Percentiles rank a stretch among this genome's conserved stretches.
Evolutionary conservation across 2,329 filamentous ascomycete species (phyloP).

Genomic region (Trichoderma oligosporum): DNA sequence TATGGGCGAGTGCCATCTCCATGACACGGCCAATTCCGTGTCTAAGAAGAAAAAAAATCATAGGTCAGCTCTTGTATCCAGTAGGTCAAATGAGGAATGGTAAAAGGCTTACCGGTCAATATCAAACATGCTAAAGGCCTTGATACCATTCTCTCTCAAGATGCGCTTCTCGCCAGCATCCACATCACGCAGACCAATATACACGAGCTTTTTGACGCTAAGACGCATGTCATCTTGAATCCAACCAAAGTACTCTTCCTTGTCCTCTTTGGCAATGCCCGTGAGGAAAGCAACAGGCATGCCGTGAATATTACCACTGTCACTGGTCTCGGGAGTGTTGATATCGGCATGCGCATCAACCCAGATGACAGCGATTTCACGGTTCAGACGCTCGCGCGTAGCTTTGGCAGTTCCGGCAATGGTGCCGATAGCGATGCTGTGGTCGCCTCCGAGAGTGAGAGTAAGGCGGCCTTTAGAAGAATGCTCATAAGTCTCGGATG

Average conservation of each 20-base stretch:
- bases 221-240: slow-evolving; percentile 66
- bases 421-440: slow-evolving; percentile 93
- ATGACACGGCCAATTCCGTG: slow-evolving; percentile 93
- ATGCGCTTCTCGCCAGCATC: slow-evolving; percentile 93
- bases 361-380: slow-evolving; percentile 95
- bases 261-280: slow-evolving; percentile 72
- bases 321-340: slow-evolving; percentile 88
- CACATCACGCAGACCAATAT: slow-evolving; percentile 92
- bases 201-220: slow-evolving; percentile 82
- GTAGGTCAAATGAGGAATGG: too few species aligned
- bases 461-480: slow-evolving; percentile 80
- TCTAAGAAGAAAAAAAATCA: slow-evolving; percentile 38
- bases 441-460: slow-evolving; percentile 90
- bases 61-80: neutral
- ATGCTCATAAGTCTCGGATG: slow-evolving; percentile 81
- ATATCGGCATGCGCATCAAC: slow-evolving; percentile 98
- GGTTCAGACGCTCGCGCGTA: slow-evolving; percentile 72
- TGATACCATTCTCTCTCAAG: slow-evolving; percentile 81
- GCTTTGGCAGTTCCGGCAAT: slow-evolving; percentile 84
- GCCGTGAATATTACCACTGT: slow-evolving; percentile 91
- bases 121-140: slow-evolving; percentile 98
- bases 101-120: slow-evolving; percentile 68
- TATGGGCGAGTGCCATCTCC: slow-evolving; percentile 97
- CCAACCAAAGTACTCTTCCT: slow-evolving; percentile 86
- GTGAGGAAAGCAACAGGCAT: slow-evolving; percentile 95